Evolutionary conservation across 306 rosid species (phyloP), one percentile per base, ranked within the genome.

Genomic region (Vicia villosa): DNA sequence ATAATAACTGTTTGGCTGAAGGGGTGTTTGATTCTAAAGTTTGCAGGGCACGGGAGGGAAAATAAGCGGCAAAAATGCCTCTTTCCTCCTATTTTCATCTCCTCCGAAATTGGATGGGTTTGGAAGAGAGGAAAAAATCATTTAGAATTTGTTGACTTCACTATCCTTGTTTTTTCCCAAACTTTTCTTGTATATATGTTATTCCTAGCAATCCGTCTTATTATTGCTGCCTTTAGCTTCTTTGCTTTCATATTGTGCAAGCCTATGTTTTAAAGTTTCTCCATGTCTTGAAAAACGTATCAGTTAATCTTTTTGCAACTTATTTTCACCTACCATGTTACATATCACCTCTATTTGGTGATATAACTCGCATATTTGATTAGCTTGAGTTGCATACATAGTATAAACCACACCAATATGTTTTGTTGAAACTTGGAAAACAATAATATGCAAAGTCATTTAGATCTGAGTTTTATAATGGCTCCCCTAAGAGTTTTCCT

Each of bases 311-410:
- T 21, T 41, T 2, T 42, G 54, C 21, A 1, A 8, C 69, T 24
- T 8, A 32, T 26, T 64, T 64, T 42, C 40, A 10, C n/a, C 9
- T 4, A 64, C 22, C 10, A 22, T 64, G 12, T 68, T 41, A 5
- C 58, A 40, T 58, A 65, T 72, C 59, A 37, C 51, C 30, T 65
- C 10, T 38, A 40, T 15, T 40, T 66, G 50, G 57, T 66, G 47
- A 66, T 26, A 46, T 40, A 43, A 13, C 11, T 32, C 36, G 4
- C 20, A 43, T 56, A n/a, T 7, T 24, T 17, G 42, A 10, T 54
- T 34, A 32, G 28, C 28, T 67, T 34, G 52, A 22, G 58, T 28
- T 66, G 13, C 46, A 49, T 17, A 30, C 5, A 46, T 66, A 28
- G 30, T 28, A 37, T 72, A 43, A 71, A 47, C 34, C 2, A 5